A percentile compares a stretch with the other conserved stretches of the same genome.
These are phyloP conservation scores for Russula abietina DNA, from an alignment of 768 basidiomycete genomes.

Conservation along the genomic window DNA sequence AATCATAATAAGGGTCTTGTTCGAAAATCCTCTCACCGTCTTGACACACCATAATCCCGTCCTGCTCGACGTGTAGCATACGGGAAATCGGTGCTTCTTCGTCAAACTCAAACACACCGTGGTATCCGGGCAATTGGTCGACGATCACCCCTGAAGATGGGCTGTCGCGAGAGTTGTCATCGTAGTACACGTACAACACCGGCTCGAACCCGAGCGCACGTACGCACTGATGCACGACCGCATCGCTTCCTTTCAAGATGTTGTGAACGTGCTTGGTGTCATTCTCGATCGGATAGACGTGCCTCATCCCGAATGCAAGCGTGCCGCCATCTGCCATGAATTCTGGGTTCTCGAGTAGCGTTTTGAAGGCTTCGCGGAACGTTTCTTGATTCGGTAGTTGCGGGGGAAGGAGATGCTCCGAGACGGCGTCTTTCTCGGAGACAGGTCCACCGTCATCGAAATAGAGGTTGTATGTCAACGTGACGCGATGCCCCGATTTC, in stretches of 20 bases:
- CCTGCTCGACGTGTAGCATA: no score
- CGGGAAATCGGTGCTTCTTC: no score
- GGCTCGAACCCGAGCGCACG: conserved; percentile 3
- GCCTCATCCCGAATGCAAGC: no score
- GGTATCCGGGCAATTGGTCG: no score
- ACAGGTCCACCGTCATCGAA: conserved; percentile 5
- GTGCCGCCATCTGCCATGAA: no score
- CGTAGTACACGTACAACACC: not conserved
- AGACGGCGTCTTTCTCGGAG: no score
- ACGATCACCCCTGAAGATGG: not conserved
- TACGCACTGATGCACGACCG: not conserved
- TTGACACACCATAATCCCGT: not conserved
- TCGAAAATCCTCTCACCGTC: no score
- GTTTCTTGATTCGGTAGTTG: not conserved
- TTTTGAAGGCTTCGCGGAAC: no score
- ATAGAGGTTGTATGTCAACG: conserved; percentile 42
- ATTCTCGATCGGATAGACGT: not conserved
- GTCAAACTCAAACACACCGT: not conserved
- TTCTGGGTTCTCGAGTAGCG: no score
- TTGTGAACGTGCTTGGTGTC: not conserved
- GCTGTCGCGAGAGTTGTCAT: rapidly evolving
- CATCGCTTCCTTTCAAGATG: conserved; percentile 15
- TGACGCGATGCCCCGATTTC: conserved; percentile 32
- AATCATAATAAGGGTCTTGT: no score
- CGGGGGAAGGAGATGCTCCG: no score